Base-by-base conservation (phyloP, 345 rosid species). In the Eucalyptus microcorys region DNA sequence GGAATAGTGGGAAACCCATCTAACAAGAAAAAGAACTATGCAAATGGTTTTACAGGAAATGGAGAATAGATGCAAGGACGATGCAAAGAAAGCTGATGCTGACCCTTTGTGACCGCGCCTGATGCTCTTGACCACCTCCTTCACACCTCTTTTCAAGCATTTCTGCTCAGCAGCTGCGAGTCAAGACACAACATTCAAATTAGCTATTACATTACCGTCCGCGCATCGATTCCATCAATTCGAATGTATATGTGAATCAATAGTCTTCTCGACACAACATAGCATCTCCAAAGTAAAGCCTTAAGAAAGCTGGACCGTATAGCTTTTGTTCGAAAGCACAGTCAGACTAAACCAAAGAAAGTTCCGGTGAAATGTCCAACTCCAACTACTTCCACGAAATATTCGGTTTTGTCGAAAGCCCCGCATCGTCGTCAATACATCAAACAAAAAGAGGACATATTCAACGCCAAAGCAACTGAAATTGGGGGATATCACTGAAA, bases 131-230 rank as follows among this genome's bases (percentile, higher is more conserved):
- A 98, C 99, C 11, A 98, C 99, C 93, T 98, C 99, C 90, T 98
- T 98, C 49, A 98, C 99, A 17, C 99, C 99, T 92, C 99, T 94
- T 94, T 96, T 98, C 96, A 98, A 92, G 91, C 99, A 97, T 90
- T 96, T 98, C 64, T 93, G 93, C 27, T 96, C 99, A 87, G 99
- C 95, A 90, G 98, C 99, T 98, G 91, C 27, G 1, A 76, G 84
- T 17, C 47, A 40, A 76, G 84, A 76, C 47, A 11, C 47, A 22
- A 40, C 84, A 40, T 76, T 76, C 5, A 4, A 40, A 76, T 76
- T 76, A 76, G 84, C 30, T 55, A 55, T 55, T 4, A 55, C 1
- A 55, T 55, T 55, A 22, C 0, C 1, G 45, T 11, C 37, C 2
- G 81, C 1, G 2, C 81, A 37, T 9, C 2, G 2, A 71, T 71